These are phyloP conservation scores for Camellia sinensis DNA, from an alignment of 148 eudicot species.

Conservation along the genomic window DNA sequence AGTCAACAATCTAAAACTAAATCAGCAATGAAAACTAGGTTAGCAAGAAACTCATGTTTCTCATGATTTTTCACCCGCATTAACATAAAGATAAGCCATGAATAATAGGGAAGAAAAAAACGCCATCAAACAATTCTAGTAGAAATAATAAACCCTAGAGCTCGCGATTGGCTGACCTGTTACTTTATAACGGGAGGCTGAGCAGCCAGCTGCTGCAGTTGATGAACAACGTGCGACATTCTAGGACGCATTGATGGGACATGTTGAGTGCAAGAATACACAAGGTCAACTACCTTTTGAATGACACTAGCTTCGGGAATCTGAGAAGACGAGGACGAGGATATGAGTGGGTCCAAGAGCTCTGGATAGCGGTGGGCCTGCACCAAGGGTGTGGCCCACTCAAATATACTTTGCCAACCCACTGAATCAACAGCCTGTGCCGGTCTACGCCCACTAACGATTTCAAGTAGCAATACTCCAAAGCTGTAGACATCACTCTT, in stretches of 20 bases:
- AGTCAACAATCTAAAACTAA: not conserved
- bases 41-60: not conserved
- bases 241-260: constrained; percentile 93
- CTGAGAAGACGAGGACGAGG: constrained; percentile 44
- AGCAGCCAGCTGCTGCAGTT: constrained; percentile 76
- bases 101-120: not conserved
- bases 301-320: constrained; percentile 78
- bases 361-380: constrained; percentile 67
- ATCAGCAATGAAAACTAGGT: not conserved
- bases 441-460: constrained; percentile 81
- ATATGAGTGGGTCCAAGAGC: constrained; percentile 72
- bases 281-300: constrained; percentile 92
- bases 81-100: no score
- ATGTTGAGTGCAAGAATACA: constrained; percentile 83
- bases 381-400: constrained; percentile 94
- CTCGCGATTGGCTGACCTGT: constrained; percentile 15
- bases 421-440: constrained; percentile 91
- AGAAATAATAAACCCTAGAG: not conserved
- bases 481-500: constrained; percentile 96
- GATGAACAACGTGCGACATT: constrained; percentile 96
- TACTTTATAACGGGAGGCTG: constrained; percentile 40
- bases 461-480: constrained; percentile 82
- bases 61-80: not conserved
- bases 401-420: constrained; percentile 89
- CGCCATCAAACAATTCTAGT: not conserved